Conservation (phyloP, 1,139 yeast genomes). For the Protomyces inundatus region DNA sequence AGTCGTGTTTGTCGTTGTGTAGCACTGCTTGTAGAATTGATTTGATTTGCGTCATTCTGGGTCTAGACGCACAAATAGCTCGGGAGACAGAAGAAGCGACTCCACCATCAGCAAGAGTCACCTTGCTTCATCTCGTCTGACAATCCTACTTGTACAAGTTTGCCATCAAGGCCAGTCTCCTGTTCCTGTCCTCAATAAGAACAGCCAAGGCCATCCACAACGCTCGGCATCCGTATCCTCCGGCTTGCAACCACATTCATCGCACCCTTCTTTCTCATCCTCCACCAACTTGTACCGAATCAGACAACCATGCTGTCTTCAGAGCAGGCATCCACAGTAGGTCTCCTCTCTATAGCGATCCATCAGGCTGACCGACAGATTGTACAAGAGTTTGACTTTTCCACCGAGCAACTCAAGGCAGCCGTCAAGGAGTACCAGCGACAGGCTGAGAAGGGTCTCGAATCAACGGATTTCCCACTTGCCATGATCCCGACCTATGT, state of each 20-base stretch:
- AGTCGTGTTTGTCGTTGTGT: no score
- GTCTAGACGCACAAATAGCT: no score
- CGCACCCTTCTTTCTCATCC: neutral
- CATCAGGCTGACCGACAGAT: neutral
- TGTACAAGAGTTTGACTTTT: conserved; percentile 4
- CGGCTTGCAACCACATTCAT: neutral
- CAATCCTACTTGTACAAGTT: no score
- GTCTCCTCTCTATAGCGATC: neutral
- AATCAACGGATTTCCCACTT: conserved; percentile 30
- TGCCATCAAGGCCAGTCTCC: no score
- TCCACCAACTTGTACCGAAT: neutral
- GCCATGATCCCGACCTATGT: conserved; percentile 43
- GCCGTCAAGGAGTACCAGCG: conserved; percentile 19
- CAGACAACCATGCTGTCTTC: neutral
- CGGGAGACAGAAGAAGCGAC: no score
- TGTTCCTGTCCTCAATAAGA: no score
- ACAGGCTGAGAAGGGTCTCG: conserved; percentile 28
- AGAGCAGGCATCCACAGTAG: neutral
- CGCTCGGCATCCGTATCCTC: neutral
- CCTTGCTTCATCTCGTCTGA: no score
- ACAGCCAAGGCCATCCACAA: neutral
- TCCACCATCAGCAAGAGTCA: no score
- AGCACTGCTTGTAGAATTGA: no score
- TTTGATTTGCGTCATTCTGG: no score
- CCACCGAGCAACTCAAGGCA: conserved; percentile 5